phyloP scores from a whole-genome alignment of 495 filamentous ascomycete genomes.

The Parathielavia hyrcaniae region DNA sequence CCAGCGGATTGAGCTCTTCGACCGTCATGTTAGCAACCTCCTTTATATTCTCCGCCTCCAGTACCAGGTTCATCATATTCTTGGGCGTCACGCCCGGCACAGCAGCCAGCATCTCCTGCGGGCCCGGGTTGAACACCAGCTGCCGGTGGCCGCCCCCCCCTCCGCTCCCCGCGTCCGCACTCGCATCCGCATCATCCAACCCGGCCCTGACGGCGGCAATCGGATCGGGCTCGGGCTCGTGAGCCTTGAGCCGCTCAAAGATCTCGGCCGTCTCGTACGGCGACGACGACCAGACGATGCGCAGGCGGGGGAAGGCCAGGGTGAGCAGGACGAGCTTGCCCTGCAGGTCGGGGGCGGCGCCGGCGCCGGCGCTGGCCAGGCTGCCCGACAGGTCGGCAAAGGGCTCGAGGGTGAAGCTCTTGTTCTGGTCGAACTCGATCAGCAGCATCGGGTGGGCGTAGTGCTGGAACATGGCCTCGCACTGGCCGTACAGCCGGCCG shows the following conservation, averaged over 20 bases:
- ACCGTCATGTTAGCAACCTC: conserved; percentile 84
- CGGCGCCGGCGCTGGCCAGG: conserved; percentile 49
- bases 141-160: too few relatives aligned
- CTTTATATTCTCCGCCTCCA: conserved; percentile 67
- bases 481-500: conserved; percentile 85
- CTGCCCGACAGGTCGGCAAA: conserved; percentile 76
- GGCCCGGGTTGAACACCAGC: conserved; percentile 54
- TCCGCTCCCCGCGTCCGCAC: conserved; percentile 49
- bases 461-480: conserved; percentile 87
- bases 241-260: conserved; percentile 85
- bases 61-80: conserved; percentile 61
- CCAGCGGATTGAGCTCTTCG: conserved; percentile 60
- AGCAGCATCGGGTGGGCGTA: conserved; percentile 88
- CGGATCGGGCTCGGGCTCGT: conserved; percentile 83
- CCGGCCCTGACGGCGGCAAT: conserved; percentile 78
- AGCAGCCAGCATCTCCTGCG: conserved; percentile 77
- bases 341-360: conserved; percentile 69
- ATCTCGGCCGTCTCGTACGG: conserved; percentile 98
- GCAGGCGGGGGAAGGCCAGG: conserved; percentile 80
- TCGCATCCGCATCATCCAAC: conserved; percentile 65
- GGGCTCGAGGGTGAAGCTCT: conserved; percentile 91
- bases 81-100: conserved; percentile 82
- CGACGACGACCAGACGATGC: conserved; percentile 86
- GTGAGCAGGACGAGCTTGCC: conserved; percentile 88
- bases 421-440: conserved; percentile 97